Conservation (phyloP, 768 basidiomycete genomes). For the Tubosaeta sp. region DNA sequence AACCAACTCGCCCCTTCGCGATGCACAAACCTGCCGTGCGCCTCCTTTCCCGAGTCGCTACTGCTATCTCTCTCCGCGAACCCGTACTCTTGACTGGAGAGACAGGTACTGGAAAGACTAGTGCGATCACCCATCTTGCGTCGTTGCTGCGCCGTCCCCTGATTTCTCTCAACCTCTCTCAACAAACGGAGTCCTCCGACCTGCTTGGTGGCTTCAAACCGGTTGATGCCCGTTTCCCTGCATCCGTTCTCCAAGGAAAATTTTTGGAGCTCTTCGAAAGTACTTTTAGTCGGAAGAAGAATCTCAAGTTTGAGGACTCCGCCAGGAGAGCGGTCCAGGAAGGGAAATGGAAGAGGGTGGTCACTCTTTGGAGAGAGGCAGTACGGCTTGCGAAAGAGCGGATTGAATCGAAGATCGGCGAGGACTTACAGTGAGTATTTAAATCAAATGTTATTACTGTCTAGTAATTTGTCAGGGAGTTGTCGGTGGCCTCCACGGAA, state of each 20-base stretch:
- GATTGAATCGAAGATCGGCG: conserved; percentile 38
- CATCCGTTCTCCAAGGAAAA: conserved; percentile 58
- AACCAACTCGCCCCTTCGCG: conserved; percentile 65
- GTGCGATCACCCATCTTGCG: conserved; percentile 83
- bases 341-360: conserved; percentile 80
- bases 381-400: conserved; percentile 63
- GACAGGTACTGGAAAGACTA: conserved; percentile 99
- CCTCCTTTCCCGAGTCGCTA: conserved; percentile 77
- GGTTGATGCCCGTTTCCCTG: conserved; percentile 82
- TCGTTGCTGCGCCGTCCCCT: conserved; percentile 70
- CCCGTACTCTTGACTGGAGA: conserved; percentile 93
- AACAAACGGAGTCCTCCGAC: conserved; percentile 95
- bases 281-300: conserved; percentile 89
- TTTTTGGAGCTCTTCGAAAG: conserved; percentile 79
- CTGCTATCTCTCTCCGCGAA: conserved; percentile 67
- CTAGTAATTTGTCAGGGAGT: conserved; percentile 9
- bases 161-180: conserved; percentile 88
- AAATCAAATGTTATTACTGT: background rate
- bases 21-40: conserved; percentile 81
- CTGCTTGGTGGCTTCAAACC: conserved; percentile 95
- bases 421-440: conserved; percentile 25
- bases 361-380: conserved; percentile 81
- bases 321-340: conserved; percentile 79
- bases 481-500: conserved; percentile 30
- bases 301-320: conserved; percentile 78